Evolutionary conservation across 495 filamentous ascomycete species (phyloP).

Genomic region (Thermothielavioides terrestris): DNA sequence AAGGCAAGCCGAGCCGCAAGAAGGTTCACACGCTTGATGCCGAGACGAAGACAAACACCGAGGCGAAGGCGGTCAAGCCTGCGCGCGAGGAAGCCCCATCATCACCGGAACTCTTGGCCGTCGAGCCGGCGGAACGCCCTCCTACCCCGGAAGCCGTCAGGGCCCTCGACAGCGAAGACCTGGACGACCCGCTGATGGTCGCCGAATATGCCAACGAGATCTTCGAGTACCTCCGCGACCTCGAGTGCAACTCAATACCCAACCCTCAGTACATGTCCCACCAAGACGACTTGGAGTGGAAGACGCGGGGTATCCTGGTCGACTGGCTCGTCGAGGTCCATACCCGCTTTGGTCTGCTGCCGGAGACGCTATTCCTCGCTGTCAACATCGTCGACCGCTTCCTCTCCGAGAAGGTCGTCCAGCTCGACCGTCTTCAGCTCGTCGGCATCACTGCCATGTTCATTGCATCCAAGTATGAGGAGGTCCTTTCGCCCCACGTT

Average conservation of each 20-base stretch:
- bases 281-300: conserved; percentile 93
- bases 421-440: conserved; percentile 88
- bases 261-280: conserved; percentile 92
- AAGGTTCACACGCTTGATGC: conserved; percentile 34
- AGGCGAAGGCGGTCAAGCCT: conserved; percentile 38
- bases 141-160: conserved; percentile 44
- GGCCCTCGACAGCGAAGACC: conserved; percentile 76
- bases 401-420: conserved; percentile 84
- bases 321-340: conserved; percentile 99
- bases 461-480: conserved; percentile 98
- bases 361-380: conserved; percentile 94
- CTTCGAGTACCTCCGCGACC: conserved; percentile 86
- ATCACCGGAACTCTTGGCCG: neutral
- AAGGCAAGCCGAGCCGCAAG: conserved; percentile 47
- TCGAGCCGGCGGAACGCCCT: conserved; percentile 7
- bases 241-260: conserved; percentile 74
- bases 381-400: conserved; percentile 99
- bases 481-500: conserved; percentile 92
- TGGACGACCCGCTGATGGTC: conserved; percentile 92
- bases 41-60: conserved; percentile 26
- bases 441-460: conserved; percentile 99
- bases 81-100: neutral
- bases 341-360: conserved; percentile 89
- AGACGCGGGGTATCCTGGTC: conserved; percentile 93
- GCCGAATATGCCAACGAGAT: conserved; percentile 96